Evolutionary conservation across 2,329 filamentous ascomycete species (phyloP), one percentile per base, ranked within the genome.

Genomic region (Escovopsis sp.): DNA sequence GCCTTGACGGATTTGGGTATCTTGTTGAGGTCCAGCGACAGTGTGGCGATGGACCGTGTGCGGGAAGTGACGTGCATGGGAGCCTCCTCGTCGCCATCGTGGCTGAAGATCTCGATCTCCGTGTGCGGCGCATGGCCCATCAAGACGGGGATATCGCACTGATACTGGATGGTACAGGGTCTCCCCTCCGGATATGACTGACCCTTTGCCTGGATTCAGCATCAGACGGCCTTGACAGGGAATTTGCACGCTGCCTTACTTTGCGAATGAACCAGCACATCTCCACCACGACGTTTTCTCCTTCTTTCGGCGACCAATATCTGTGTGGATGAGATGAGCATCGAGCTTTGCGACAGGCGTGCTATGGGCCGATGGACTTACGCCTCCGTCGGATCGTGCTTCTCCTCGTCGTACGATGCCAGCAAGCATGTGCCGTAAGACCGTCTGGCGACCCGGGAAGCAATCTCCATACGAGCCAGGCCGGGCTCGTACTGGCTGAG

Each of bases 261-360:
- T 63, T 63, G 39, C 50, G 50, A 40, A 63, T 63, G 43, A 63
- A 63, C 60, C 60, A 63, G 32, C 59, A 59, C 59, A 63, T 63
- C 39, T 62, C 59, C 10, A 54, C 51, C 4, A 60, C 59, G 10
- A 63, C 54, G 48, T 52, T 55, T 39, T 58, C 57, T 34, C 56
- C 52, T 46, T 63, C 60, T 44, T 63, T 63, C 38, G 59, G 53
- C 10, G 60, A 63, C 58, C 58, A 63, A 41, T 59, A 59, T 15
- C 60, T 63, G 39, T n/a, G 12, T 11, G 10, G n/a, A 26, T 10
- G 15, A 42, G 8, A 32, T 32, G 8, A 32, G 11, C 11, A 5
- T 58, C 33, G 55, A 49, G 33, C 32, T 26, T 18, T 12, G 12
- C n/a, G 11, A 8, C 4, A 19, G 23, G 23, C 9, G 12, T 28